Percentiles rank a stretch among this genome's conserved stretches.
Evolutionary conservation across 192 early-diverging fungal genomes (phyloP).

Genomic region (Thamnidium elegans): DNA sequence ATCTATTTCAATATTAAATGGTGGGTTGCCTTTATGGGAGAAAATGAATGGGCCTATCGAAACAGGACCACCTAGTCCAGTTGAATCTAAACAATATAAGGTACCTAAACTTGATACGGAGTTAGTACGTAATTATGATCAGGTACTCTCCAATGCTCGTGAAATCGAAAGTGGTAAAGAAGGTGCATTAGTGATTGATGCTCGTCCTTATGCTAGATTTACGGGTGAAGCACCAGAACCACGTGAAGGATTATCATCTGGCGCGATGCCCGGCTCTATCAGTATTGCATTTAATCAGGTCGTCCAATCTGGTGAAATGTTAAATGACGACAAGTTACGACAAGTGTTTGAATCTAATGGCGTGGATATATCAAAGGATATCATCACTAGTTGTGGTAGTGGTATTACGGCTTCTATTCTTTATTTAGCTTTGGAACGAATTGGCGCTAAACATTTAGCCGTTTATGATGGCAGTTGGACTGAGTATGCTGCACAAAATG

Average conservation of each 20-base stretch:
- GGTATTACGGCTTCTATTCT: slow-evolving; percentile 85
- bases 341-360: slow-evolving; percentile 52
- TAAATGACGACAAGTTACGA: slow-evolving; percentile 53
- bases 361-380: slow-evolving; percentile 66
- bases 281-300: slow-evolving; percentile 70
- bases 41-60: slow-evolving; percentile 49
- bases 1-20: slow-evolving; percentile 84
- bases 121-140: slow-evolving; percentile 57
- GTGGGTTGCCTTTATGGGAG: slow-evolving; percentile 84
- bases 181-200: slow-evolving; percentile 59
- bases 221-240: slow-evolving; percentile 76
- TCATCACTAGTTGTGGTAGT: slow-evolving; percentile 84
- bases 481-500: slow-evolving; percentile 74
- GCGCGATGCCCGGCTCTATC: slow-evolving; percentile 80
- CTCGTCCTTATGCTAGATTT: slow-evolving; percentile 63
- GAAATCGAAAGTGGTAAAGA: slow-evolving; percentile 26
- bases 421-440: slow-evolving; percentile 71
- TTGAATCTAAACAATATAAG: slow-evolving; percentile 37
- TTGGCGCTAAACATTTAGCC: slow-evolving; percentile 62
- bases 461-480: slow-evolving; percentile 93
- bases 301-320: slow-evolving; percentile 55
- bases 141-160: slow-evolving; percentile 56
- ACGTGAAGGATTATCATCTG: slow-evolving; percentile 69
- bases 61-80: slow-evolving; percentile 34
- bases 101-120: slow-evolving; percentile 25